These are phyloP conservation scores for Gossypium stocksii DNA, from an alignment of 345 rosid genomes.

Conservation along the genomic window DNA sequence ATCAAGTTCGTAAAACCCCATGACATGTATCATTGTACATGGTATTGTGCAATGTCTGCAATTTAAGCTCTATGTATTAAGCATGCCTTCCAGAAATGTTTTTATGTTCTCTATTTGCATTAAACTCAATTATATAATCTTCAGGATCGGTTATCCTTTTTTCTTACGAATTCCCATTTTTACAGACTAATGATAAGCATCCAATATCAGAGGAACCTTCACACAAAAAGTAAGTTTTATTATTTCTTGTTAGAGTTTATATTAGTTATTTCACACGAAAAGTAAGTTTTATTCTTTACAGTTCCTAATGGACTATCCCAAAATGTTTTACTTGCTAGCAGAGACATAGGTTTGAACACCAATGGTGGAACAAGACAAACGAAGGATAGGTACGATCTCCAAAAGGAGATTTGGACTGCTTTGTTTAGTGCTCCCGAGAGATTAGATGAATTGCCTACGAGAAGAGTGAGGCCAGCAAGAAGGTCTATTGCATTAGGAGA, in stretches of 20 bases:
- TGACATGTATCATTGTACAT: neutral
- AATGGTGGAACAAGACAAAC: constrained; percentile 21
- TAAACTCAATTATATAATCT: neutral
- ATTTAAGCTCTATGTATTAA: constrained; percentile 4
- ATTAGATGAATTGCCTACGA: constrained; percentile 24
- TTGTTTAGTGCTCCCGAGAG: constrained; percentile 30
- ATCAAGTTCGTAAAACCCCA: neutral
- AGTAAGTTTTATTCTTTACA: neutral
- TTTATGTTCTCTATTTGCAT: neutral
- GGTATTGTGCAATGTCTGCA: neutral
- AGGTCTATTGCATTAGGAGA: constrained; percentile 31
- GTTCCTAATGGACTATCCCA: neutral
- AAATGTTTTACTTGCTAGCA: neutral
- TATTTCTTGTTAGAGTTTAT: constrained; percentile 10
- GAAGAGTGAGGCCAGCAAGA: constrained; percentile 15
- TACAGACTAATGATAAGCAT: constrained; percentile 22
- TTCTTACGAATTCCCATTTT: neutral
- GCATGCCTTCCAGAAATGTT: neutral
- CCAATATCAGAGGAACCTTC: constrained; percentile 23
- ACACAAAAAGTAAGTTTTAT: neutral
- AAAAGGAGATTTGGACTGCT: constrained; percentile 38
- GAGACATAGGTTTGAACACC: constrained; percentile 16
- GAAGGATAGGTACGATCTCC: constrained; percentile 30
- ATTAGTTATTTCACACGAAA: constrained; percentile 16
- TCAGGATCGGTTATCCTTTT: neutral